Base-by-base conservation (phyloP, 2,329 filamentous ascomycete genomes). In the Nemania sp. region DNA sequence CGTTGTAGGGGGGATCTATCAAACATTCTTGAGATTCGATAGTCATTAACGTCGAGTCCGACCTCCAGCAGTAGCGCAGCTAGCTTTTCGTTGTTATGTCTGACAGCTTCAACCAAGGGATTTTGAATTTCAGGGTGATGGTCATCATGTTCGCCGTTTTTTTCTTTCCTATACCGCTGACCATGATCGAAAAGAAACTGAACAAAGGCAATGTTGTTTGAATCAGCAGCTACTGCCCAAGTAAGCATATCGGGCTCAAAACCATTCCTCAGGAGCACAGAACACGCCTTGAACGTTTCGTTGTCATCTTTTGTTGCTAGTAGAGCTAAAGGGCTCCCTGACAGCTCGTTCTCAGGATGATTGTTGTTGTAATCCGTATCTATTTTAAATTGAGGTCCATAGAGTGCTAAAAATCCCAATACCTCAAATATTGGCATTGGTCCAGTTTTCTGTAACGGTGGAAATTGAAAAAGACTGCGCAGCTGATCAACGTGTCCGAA, bases 181-280 rank as follows among this genome's bases (percentile, higher is more conserved):
- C 13, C 15, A 12, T 42, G 35, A 20, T 42, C 6, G 3, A 42
- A 10, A 4, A 52, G 37, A 32, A 42, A 52, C 20, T 52, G 49
- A 52, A 15, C 49, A 9, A 52, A 52, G 49, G 20, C 21, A 13
- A 52, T 5, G n/a, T 52, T 42, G n/a, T 42, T 32, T 4, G 20
- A 42, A 42, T 10, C 3, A 52, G 49, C 20, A 12, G 13, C 13
- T 17, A 32, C 20, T 42, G 37, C 35, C 49, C 49, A 52, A 25
- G 49, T 52, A 15, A 52, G 49, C 21, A 6, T 42, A 32, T 42
- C 49, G 17, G 49, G 20, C 37, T 42, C 11, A 32, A 52, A 52
- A 5, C 37, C 35, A 32, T 42, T 42, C 18, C 12, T 32, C 20
- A 52, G 35, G 42, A 52, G 49, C 49, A 29, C 20, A 13, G 49